Evolutionary conservation across 2,329 filamentous ascomycete species (phyloP).

Genomic region (Fusarium tricinctum): DNA sequence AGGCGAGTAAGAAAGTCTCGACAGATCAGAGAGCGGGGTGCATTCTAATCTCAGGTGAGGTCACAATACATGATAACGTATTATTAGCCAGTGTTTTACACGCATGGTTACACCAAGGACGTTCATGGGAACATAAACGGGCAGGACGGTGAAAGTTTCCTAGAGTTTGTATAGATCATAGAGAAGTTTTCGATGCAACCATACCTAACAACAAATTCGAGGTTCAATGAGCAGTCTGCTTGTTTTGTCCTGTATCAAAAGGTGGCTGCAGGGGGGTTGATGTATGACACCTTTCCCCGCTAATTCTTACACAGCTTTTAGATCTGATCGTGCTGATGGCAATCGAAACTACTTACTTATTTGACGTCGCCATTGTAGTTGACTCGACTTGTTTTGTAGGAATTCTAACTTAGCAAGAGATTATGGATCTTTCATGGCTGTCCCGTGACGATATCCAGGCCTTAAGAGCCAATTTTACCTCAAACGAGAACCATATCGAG

Average conservation of each 20-base stretch:
- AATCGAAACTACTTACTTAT: background rate
- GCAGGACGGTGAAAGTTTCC: background rate
- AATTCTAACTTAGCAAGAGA: background rate
- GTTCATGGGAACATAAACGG: slow-evolving; percentile 12
- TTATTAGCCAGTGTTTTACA: slow-evolving; percentile 14
- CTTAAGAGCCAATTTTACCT: slow-evolving; percentile 52
- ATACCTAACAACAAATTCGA: background rate
- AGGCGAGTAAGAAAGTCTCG: slow-evolving; percentile 55
- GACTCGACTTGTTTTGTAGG: background rate
- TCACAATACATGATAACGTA: slow-evolving; percentile 8
- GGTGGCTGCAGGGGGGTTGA: slow-evolving; percentile 28
- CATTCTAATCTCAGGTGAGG: slow-evolving; percentile 10
- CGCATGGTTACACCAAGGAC: slow-evolving; percentile 14
- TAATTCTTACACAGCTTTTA: background rate
- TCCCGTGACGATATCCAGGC: slow-evolving; percentile 24
- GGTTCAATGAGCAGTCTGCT: background rate
- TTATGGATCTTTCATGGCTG: slow-evolving; percentile 30
- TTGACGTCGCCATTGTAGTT: background rate
- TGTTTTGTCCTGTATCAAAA: slow-evolving; percentile 1
- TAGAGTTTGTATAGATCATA: background rate
- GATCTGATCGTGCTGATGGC: slow-evolving; percentile 1
- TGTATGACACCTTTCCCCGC: slow-evolving; percentile 34
- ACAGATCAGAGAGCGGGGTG: slow-evolving; percentile 40
- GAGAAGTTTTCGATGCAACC: background rate
- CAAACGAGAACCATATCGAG: slow-evolving; percentile 47